Percentiles rank a stretch among this genome's conserved stretches.
These are phyloP conservation scores for Parathielavia hyrcaniae DNA, from an alignment of 495 filamentous ascomycete species.

Conservation along the genomic window DNA sequence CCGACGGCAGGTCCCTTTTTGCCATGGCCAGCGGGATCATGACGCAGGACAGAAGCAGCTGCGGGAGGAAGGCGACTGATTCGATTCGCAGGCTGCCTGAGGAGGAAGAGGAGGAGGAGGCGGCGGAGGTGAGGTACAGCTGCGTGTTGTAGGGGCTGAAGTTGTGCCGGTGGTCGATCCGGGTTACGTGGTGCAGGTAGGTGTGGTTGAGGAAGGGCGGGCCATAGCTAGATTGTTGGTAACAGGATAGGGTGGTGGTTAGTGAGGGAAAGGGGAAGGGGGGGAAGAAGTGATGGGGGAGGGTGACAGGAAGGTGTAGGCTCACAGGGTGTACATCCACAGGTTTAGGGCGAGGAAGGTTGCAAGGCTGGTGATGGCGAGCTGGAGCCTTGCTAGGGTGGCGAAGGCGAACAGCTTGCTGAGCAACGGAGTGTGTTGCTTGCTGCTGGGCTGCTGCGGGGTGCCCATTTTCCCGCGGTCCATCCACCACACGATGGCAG, in stretches of 20 bases:
- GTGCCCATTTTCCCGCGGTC: conserved; percentile 45
- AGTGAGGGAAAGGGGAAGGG: background rate
- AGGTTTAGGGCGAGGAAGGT: conserved; percentile 68
- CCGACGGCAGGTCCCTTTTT: conserved; percentile 70
- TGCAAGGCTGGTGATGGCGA: conserved; percentile 58
- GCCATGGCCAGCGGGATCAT: conserved; percentile 73
- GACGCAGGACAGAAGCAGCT: conserved; percentile 69
- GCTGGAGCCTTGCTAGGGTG: conserved; percentile 53
- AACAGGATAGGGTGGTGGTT: background rate
- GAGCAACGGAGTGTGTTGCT: conserved; percentile 10
- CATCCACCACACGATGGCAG: conserved; percentile 83
- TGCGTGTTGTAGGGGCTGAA: conserved; percentile 94
- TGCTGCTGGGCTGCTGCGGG: background rate
- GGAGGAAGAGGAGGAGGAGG: conserved; percentile 29
- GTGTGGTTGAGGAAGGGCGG: conserved; percentile 77
- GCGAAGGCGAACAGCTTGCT: conserved; percentile 47
- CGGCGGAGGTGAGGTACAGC: conserved; percentile 75
- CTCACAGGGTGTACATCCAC: conserved; percentile 69
- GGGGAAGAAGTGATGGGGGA: background rate
- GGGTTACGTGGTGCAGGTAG: conserved; percentile 84
- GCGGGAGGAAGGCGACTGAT: conserved; percentile 79
- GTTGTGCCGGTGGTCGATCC: conserved; percentile 95
- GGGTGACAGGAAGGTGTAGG: conserved; percentile 11
- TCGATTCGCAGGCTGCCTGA: conserved; percentile 51
- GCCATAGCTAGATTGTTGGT: conserved; percentile 51